These are phyloP conservation scores for Xanthoparmelia taractica DNA, from an alignment of 495 filamentous ascomycete species.

Conservation along the genomic window DNA sequence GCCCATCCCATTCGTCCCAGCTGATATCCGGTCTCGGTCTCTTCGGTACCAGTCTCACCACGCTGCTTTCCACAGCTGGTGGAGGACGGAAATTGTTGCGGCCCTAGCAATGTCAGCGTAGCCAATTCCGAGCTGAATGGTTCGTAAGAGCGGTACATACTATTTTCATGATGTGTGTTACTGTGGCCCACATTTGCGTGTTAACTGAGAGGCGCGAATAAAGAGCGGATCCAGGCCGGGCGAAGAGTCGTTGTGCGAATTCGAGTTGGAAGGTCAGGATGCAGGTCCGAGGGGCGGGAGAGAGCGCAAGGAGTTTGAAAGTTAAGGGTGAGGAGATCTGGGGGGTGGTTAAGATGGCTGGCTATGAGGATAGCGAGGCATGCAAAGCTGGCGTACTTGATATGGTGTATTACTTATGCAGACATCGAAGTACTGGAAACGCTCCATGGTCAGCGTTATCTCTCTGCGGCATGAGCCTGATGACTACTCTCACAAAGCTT, in stretches of 20 bases:
- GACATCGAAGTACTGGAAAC: slow-evolving; percentile 60
- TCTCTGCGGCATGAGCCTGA: background rate
- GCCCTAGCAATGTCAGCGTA: slow-evolving; percentile 25
- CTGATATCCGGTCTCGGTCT: slow-evolving; percentile 73
- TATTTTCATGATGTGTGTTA: slow-evolving; percentile 85
- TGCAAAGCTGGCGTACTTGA: slow-evolving; percentile 37
- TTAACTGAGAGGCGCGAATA: slow-evolving; percentile 86
- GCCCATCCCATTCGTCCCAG: slow-evolving; percentile 91
- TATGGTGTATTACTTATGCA: slow-evolving; percentile 94
- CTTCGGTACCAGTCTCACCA: slow-evolving; percentile 72
- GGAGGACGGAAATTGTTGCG: slow-evolving; percentile 94
- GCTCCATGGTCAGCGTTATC: background rate
- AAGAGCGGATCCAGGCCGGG: slow-evolving; percentile 69
- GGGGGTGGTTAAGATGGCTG: background rate
- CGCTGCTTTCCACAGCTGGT: slow-evolving; percentile 79
- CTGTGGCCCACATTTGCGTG: slow-evolving; percentile 87
- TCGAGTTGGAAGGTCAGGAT: slow-evolving; percentile 87
- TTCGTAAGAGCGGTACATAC: slow-evolving; percentile 24
- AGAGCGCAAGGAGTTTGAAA: slow-evolving; percentile 76
- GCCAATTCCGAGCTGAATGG: background rate
- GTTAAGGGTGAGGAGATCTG: slow-evolving; percentile 86
- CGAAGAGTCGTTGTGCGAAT: slow-evolving; percentile 69
- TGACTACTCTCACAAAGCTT: background rate
- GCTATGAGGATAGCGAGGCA: background rate
- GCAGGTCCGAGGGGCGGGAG: slow-evolving; percentile 65